Percentiles rank a stretch among this genome's conserved stretches.
Conservation (phyloP, 164 flowering plant species). For the Tetracentron sinense region DNA sequence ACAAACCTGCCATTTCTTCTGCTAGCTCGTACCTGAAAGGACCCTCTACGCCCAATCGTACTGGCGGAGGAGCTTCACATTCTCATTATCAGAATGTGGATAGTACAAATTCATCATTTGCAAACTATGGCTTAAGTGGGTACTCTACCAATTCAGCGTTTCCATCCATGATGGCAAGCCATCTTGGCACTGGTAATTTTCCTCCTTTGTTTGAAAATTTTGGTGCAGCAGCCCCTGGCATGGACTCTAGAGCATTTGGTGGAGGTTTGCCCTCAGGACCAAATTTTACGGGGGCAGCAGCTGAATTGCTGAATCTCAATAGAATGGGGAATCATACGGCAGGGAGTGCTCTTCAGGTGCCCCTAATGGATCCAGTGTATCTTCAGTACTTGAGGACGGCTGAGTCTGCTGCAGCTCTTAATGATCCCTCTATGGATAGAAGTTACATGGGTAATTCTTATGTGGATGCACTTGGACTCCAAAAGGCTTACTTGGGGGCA, state of each 20-base stretch:
- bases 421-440: slow-evolving; percentile 56
- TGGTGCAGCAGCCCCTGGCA: slow-evolving; percentile 49
- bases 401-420: slow-evolving; percentile 58
- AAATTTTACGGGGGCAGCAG: slow-evolving; percentile 24
- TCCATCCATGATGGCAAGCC: slow-evolving; percentile 45
- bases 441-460: slow-evolving; percentile 54
- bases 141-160: slow-evolving; percentile 41
- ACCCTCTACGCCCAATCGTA: slow-evolving; percentile 29
- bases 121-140: slow-evolving; percentile 44
- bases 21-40: slow-evolving; percentile 40
- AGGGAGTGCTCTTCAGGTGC: slow-evolving; percentile 41
- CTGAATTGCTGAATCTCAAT: slow-evolving; percentile 41
- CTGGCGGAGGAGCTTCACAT: slow-evolving; percentile 32
- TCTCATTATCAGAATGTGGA: slow-evolving; percentile 52
- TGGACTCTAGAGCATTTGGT: slow-evolving; percentile 47
- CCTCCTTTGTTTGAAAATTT: slow-evolving; percentile 61
- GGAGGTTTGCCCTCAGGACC: slow-evolving; percentile 37
- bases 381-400: slow-evolving; percentile 61
- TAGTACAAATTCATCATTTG: slow-evolving; percentile 32
- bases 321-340: slow-evolving; percentile 40
- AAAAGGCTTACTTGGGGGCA: slow-evolving; percentile 66
- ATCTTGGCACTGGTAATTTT: slow-evolving; percentile 46
- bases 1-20: slow-evolving; percentile 29
- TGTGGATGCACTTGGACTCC: slow-evolving; percentile 47
- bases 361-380: slow-evolving; percentile 58